Conservation (phyloP, 2,329 filamentous ascomycete genomes). For the Drechslerella coelobrocha region DNA sequence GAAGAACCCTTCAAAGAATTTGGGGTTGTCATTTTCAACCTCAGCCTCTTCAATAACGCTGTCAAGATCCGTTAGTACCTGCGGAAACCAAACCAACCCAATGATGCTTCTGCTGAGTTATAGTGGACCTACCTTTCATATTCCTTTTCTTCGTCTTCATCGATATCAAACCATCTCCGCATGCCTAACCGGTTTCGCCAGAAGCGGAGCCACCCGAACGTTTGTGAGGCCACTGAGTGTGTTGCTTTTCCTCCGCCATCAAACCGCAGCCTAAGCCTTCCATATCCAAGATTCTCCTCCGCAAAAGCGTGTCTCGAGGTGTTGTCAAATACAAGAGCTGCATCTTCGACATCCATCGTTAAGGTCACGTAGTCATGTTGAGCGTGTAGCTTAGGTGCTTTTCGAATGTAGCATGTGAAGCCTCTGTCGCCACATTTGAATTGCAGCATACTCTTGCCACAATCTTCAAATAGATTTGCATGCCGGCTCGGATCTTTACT, state of each 20-base stretch:
- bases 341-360: constrained; percentile 45
- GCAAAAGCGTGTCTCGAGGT: not conserved
- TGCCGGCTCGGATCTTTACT: constrained; percentile 28
- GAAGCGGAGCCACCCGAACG: constrained; percentile 46
- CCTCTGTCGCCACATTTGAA: constrained; percentile 37
- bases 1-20: constrained; percentile 37
- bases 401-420: constrained; percentile 38
- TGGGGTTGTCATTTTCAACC: constrained; percentile 28
- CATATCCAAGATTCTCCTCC: constrained; percentile 37
- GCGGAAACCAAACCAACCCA: not conserved
- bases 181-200: constrained; percentile 44
- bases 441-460: constrained; percentile 40
- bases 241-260: constrained; percentile 20
- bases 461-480: constrained; percentile 24
- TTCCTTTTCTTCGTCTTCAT: constrained; percentile 43
- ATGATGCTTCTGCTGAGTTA: not conserved
- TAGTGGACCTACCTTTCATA: constrained; percentile 18
- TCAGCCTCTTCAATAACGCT: constrained; percentile 29
- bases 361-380: constrained; percentile 32
- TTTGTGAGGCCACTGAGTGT: constrained; percentile 22
- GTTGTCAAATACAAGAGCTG: constrained; percentile 34
- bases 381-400: constrained; percentile 29
- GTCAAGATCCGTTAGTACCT: too few relatives aligned
- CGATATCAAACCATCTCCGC: constrained; percentile 43
- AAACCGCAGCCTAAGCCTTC: constrained; percentile 31